Evolutionary conservation across 2,329 filamentous ascomycete species (phyloP).

Genomic region (Talaromyces sp.): DNA sequence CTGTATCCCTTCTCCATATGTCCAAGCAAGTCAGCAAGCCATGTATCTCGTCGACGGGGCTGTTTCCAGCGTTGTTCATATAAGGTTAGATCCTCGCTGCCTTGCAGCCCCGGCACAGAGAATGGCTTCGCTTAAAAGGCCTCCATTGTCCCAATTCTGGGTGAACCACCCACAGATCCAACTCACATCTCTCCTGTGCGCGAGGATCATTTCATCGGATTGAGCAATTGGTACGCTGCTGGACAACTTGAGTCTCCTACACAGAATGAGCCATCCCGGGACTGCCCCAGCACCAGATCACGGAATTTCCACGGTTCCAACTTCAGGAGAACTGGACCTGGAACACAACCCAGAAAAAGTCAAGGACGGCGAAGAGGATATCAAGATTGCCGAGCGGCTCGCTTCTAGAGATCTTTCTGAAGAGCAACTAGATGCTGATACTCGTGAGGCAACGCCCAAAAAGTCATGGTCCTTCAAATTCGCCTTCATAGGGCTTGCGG

Average conservation of each 20-base stretch:
- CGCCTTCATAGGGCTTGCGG: constrained; percentile 1
- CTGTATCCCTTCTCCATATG: not conserved
- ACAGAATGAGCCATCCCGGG: not conserved
- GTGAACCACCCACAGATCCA: not conserved
- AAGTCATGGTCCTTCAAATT: constrained; percentile 1
- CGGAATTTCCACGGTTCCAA: not conserved
- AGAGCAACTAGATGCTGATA: not conserved
- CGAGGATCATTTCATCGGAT: too few relatives aligned
- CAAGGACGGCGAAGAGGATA: not conserved
- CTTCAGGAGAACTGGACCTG: not conserved
- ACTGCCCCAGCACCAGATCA: not conserved
- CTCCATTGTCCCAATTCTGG: not conserved
- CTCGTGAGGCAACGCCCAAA: not conserved
- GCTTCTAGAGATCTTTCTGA: not conserved
- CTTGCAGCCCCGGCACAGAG: not conserved
- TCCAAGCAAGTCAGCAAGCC: not conserved
- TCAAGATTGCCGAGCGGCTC: not conserved
- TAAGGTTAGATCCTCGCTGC: not conserved
- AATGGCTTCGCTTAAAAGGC: not conserved
- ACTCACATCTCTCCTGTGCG: not conserved
- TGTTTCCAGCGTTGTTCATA: not conserved
- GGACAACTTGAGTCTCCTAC: not conserved
- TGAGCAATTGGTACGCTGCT: too few relatives aligned
- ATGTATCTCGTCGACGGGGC: not conserved
- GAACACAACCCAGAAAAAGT: not conserved